Base-by-base conservation (phyloP, 768 basidiomycete genomes). In the Lactifluus volemus region DNA sequence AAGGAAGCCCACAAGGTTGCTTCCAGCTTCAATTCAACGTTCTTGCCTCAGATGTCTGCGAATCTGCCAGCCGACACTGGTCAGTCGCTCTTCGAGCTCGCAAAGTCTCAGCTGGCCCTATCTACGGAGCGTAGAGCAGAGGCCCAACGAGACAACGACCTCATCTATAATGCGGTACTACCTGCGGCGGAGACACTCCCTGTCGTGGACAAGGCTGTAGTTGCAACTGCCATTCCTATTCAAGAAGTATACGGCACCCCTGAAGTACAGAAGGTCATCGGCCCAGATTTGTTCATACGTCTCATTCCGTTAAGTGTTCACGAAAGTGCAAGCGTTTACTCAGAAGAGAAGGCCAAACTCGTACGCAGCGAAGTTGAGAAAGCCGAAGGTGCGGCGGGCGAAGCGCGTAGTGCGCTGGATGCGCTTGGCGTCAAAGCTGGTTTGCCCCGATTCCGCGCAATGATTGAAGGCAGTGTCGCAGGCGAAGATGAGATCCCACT, bases 341-440 rank as follows among this genome's bases (percentile, higher is more conserved):
- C 93, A 0, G 97, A 99, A 73, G 97, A 99, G 75, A 98, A 98
- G 76, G 97, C 96, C 21, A 98, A 99, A 73, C 70, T 91, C 30
- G 92, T 94, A 8, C 80, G 97, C 44, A 83, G 78, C 5, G 94
- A 98, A 71, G 89, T 88, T 8, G 96, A 98, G 76, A 83, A 84
- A 55, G 87, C 85, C 0, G 95, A 98, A 64, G 76, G 82, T 25
- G 86, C 88, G 0, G 93, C 97, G 69, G 87, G 79, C 5, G 91
- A 95, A 71, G 81, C 82, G 38, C 77, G 83, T 64, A 89, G 89
- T 50, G 84, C 85, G 25, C 71, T 98, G 54, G 94, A 96, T 51
- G 84, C 84, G 32, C 77, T 95, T 63, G 90, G 89, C 0, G 80
- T 98, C 36, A 87, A 87, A 64, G 81, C 82, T 34, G 84, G 85